These are phyloP conservation scores for Trypanosoma boissoni DNA, from an alignment of 208 protist species.

Conservation along the genomic window DNA sequence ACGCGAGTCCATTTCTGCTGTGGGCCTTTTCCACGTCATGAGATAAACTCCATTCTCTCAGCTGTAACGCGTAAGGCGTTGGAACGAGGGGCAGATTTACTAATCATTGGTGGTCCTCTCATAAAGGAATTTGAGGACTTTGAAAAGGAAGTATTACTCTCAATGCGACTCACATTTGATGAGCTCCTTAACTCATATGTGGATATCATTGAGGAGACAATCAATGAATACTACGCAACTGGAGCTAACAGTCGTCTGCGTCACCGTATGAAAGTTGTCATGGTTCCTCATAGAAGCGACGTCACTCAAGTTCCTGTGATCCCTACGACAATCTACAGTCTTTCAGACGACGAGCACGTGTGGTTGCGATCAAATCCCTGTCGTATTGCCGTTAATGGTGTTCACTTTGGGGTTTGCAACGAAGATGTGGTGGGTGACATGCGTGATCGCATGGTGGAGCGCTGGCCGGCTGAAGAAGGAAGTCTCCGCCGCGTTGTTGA, in stretches of 20 bases:
- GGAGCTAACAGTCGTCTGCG: slow-evolving; percentile 17
- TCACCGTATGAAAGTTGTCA: slow-evolving; percentile 60
- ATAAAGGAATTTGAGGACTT: slow-evolving; percentile 57
- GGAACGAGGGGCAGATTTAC: slow-evolving; percentile 64
- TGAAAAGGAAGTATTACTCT: slow-evolving; percentile 49
- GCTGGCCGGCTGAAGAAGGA: slow-evolving; percentile 64
- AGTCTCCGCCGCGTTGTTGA: slow-evolving; percentile 81
- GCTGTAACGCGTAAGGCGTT: slow-evolving; percentile 54
- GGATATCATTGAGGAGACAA: slow-evolving; percentile 60
- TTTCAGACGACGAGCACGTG: slow-evolving; percentile 58
- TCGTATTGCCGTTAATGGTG: slow-evolving; percentile 67
- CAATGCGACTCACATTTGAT: slow-evolving; percentile 50
- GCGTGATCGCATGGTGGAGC: slow-evolving; percentile 72
- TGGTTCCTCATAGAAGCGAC: slow-evolving; percentile 73
- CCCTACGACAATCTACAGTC: slow-evolving; percentile 73
- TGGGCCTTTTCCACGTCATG: slow-evolving; percentile 75
- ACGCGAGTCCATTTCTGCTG: slow-evolving; percentile 84
- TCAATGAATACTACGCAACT: slow-evolving; percentile 55
- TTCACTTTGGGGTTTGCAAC: slow-evolving; percentile 84
- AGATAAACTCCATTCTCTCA: slow-evolving; percentile 48
- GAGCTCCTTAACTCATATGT: slow-evolving; percentile 62
- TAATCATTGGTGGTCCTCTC: slow-evolving; percentile 84
- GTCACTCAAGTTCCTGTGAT: slow-evolving; percentile 80
- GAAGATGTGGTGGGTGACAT: slow-evolving; percentile 74
- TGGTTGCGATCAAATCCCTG: slow-evolving; percentile 82